Evolutionary conservation across 164 flowering plant genomes (phyloP), one percentile per base, ranked within the genome.

Genomic region (Nelumbo lutea): DNA sequence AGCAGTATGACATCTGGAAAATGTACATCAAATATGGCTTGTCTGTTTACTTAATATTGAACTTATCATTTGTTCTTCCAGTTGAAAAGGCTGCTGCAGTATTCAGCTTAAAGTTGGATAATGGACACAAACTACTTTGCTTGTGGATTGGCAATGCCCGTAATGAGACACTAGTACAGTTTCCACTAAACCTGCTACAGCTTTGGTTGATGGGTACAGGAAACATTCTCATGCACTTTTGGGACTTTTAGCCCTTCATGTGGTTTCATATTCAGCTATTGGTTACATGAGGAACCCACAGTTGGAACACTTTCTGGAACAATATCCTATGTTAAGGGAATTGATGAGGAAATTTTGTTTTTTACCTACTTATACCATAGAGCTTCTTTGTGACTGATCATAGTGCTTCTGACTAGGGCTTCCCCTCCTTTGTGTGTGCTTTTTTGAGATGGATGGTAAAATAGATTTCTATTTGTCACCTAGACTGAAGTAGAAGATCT

Each of bases 41-140:
- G 27, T 27, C 27, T 27, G 27, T 27, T 27, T 27, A 57, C 13
- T 59, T 40, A 59, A 59, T 27, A 9, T 40, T 59, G 62, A 59
- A 60, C 62, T 60, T 59, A 13, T 44, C 6, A 59, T 62, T 27
- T 73, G n/a, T 9, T 59, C 0, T 64, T 11, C 63, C 90, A 96
- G 99, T 90, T 81, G 99, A 93, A 67, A 93, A 96, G 81, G 89
- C 93, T 48, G 98, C 98, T 38, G 76, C 80, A 61, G 99, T 93
- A 9, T 90, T 90, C 69, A 96, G 98, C 81, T 81, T 93, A 76
- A 96, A 93, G 90, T 85, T 96, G 69, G 91, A 96, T 66, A 84
- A 50, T 75, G 99, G 97, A 63, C 99, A 96, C 78, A 96, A 84
- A 70, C 70, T 76, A 70, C 82, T 84, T 47, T 96, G 99, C 66